Base-by-base conservation (phyloP, 257 asterid genomes). In the Fraxinus excelsior region DNA sequence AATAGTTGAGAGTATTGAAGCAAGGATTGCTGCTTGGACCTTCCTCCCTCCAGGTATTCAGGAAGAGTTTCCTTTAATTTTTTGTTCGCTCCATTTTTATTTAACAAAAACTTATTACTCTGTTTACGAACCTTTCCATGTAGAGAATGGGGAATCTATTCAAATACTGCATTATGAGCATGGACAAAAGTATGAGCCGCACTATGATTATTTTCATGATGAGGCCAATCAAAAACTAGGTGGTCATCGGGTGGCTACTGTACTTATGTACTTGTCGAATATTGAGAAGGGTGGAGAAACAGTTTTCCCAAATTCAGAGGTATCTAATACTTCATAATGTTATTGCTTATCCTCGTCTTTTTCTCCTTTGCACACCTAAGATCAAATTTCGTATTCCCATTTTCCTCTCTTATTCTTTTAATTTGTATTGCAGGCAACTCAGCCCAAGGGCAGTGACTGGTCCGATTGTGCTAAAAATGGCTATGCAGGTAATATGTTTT, bases 11-110 rank as follows among this genome's bases (percentile, higher is more conserved):
- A 31, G 74, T 44, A 78, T 92, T 18, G 97, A 92, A 77, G 87
- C 82, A 19, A 92, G 85, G 86, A 87, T 90, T 73, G 94, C 96
- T 40, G 87, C 93, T 29, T 92, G 97, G 97, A 90, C 94, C 71
- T 87, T 91, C 79, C 91, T 88, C 67, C 94, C 96, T 40, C 42
- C 35, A 85, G 96, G 97, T 91, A 90, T 25, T 19, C 31, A 32
- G 7, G 35, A 32, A 28, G 19, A 12, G 3, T 32, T 79, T 75
- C 19, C 26, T 16, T 12, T 13, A 26, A 46, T 12, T 70, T 70
- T 66, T 56, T 34, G 56, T 60, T 35, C 64, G 16, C 34, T 78
- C 58, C 65, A 16, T 73, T 51, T 81, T n/a, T 26, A 34, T 44
- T 72, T 1, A 23, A 51, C 42, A 19, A 34, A 5, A 23, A n/a